These are phyloP conservation scores for Sordariomycetes sp. DNA, from an alignment of 2,329 filamentous ascomycete genomes.

Conservation along the genomic window DNA sequence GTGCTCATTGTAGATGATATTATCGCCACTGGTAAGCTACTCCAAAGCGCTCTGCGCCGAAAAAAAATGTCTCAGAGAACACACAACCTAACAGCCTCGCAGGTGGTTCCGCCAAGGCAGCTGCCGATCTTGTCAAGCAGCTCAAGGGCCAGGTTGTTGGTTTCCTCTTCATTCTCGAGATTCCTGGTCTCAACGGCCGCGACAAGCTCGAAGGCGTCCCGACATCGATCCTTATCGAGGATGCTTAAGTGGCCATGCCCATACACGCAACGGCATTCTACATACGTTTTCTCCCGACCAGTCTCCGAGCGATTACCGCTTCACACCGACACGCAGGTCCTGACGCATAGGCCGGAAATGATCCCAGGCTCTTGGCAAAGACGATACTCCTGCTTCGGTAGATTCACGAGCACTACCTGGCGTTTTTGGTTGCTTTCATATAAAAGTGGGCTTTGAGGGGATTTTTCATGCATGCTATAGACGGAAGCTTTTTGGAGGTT, in stretches of 20 bases:
- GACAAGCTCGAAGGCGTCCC: conserved; percentile 75
- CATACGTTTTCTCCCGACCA: too few relatives aligned
- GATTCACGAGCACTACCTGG: conserved; percentile 2
- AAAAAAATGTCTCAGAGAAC: neutral
- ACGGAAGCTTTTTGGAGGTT: conserved; percentile 9
- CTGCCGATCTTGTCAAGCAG: conserved; percentile 76
- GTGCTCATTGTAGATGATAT: conserved; percentile 95
- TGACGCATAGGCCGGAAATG: too few relatives aligned
- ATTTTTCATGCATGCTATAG: conserved; percentile 11
- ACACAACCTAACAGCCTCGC: conserved; percentile 4
- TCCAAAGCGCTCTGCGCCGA: neutral
- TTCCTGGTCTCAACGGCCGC: conserved; percentile 85
- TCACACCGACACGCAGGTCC: too few relatives aligned
- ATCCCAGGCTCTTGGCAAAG: too few relatives aligned
- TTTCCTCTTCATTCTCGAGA: conserved; percentile 92
- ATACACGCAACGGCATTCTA: neutral
- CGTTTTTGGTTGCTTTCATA: conserved; percentile 2
- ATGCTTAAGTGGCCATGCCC: conserved; percentile 27
- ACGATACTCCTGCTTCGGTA: too few relatives aligned
- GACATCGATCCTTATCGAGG: conserved; percentile 71
- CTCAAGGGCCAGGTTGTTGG: conserved; percentile 79
- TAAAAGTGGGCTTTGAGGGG: conserved; percentile 8
- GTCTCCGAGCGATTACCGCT: neutral
- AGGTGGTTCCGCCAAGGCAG: conserved; percentile 89
- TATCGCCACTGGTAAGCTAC: conserved; percentile 81